A percentile compares a stretch with the other conserved stretches of the same genome.
These are phyloP conservation scores for Hanseniaspora hatyaiensis DNA, from an alignment of 805 yeast species.

Conservation along the genomic window DNA sequence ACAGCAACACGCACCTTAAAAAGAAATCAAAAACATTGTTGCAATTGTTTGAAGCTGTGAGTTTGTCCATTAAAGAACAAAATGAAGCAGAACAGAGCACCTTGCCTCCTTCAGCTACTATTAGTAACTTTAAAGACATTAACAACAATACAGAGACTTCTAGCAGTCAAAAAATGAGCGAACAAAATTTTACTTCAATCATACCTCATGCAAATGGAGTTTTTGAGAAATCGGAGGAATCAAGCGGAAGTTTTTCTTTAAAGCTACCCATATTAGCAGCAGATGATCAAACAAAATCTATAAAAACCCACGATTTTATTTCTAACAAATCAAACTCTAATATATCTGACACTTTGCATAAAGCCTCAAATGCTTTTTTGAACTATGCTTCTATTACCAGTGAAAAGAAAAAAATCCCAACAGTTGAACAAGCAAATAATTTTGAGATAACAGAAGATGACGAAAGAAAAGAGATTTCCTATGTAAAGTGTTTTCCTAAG, in stretches of 20 bases:
- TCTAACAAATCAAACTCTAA: neutral
- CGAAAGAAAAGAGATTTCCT: slow-evolving; percentile 48
- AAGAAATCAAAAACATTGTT: slow-evolving; percentile 3
- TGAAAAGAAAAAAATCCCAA: neutral
- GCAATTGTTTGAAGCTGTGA: slow-evolving; percentile 13
- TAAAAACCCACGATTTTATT: no score
- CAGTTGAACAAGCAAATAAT: no score
- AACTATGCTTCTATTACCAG: neutral
- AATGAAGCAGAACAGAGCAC: neutral
- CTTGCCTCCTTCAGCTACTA: no score
- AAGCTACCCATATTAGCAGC: neutral
- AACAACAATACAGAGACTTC: no score
- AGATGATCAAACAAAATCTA: neutral
- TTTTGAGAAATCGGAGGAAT: no score
- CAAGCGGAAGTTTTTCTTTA: neutral
- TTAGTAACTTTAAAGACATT: no score
- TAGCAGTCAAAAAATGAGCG: no score
- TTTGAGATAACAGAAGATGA: slow-evolving; percentile 28
- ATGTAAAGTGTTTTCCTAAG: slow-evolving; percentile 71
- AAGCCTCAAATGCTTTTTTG: slow-evolving; percentile 4
- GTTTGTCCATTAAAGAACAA: neutral
- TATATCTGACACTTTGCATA: neutral
- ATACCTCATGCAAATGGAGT: no score
- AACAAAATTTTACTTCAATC: no score
- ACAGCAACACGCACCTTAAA: neutral